A percentile compares a stretch with the other conserved stretches of the same genome.
Conservation (phyloP, 2,329 filamentous ascomycete species). For the Sporothrix dimorphospora region DNA sequence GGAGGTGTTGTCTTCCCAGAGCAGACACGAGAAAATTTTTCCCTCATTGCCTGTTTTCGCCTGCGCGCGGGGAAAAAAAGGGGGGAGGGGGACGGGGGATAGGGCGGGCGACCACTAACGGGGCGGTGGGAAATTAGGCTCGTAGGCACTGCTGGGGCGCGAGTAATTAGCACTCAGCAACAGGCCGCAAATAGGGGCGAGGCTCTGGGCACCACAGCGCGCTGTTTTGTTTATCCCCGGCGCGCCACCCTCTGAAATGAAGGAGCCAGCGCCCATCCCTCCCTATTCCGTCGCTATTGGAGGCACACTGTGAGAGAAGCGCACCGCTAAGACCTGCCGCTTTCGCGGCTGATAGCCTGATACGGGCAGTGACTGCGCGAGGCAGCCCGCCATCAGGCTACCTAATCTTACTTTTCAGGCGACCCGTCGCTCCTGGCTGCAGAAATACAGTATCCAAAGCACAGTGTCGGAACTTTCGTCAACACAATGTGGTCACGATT, state of each 20-base stretch:
- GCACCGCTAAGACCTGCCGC: neutral
- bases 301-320: conserved; percentile 5
- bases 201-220: neutral
- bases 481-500: neutral
- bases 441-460: neutral
- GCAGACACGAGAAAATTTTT: conserved; percentile 27
- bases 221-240: neutral
- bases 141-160: no score
- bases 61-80: conserved; percentile 24
- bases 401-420: no score
- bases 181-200: neutral
- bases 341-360: no score
- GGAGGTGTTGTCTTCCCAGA: conserved; percentile 20
- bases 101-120: conserved; percentile 1
- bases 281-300: neutral
- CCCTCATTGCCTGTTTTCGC: neutral
- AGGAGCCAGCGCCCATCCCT: conserved; percentile 15
- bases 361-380: neutral
- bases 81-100: neutral
- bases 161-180: neutral
- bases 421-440: neutral
- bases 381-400: neutral
- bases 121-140: neutral
- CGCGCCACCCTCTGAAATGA: conserved; percentile 13
- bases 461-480: neutral